Conservation (phyloP, 345 rosid species). For the Noccaea caerulescens region DNA sequence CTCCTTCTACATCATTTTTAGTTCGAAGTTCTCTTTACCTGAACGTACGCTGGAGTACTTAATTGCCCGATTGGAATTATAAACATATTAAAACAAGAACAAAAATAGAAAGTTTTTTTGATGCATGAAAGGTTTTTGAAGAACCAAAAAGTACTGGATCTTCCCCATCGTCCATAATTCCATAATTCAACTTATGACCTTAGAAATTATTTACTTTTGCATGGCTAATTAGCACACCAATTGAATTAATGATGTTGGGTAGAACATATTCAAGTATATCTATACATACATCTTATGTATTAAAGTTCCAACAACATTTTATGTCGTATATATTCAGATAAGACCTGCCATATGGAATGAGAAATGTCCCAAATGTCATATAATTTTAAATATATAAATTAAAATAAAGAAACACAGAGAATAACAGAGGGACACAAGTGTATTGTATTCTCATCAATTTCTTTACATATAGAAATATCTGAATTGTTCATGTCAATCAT, state of each 20-base stretch:
- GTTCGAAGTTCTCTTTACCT: background rate
- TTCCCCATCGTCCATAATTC: too few relatives aligned
- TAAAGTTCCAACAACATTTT: background rate
- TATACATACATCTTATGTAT: too few relatives aligned
- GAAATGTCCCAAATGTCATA: background rate
- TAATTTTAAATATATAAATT: background rate
- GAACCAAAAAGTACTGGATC: too few relatives aligned
- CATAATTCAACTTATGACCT: too few relatives aligned
- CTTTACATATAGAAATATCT: background rate
- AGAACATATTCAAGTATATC: background rate
- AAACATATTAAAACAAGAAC: background rate
- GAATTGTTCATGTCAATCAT: conserved; percentile 30
- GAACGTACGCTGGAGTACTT: background rate
- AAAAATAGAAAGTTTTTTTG: background rate
- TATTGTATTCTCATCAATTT: background rate
- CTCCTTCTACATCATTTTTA: background rate
- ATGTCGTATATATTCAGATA: conserved; percentile 23
- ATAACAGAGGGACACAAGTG: conserved; percentile 25
- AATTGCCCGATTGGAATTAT: background rate
- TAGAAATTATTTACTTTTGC: too few relatives aligned
- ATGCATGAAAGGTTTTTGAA: background rate
- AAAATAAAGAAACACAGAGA: conserved; percentile 7
- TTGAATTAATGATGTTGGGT: background rate
- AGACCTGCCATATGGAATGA: conserved; percentile 2
- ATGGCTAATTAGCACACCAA: too few relatives aligned